Evolutionary conservation across 1,139 yeast genomes (phyloP), one percentile per base, ranked within the genome.

Genomic region (Candida albicans): DNA sequence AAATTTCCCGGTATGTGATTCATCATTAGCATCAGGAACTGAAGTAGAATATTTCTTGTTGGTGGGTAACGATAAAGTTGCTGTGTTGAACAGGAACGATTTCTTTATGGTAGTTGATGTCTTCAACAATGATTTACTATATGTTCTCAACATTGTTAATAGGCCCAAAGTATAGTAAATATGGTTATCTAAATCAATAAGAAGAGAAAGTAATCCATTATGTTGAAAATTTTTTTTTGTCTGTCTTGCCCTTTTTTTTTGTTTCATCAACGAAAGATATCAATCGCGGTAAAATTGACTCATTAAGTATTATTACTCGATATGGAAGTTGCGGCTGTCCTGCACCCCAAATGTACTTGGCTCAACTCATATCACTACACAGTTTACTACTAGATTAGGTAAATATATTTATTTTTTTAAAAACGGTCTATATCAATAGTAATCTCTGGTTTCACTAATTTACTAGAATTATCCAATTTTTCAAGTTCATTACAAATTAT

Each of bases 381-480:
- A n/a, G n/a, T n/a, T n/a, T n/a, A n/a, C n/a, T n/a, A n/a, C n/a
- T n/a, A n/a, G n/a, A n/a, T n/a, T n/a, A n/a, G n/a, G n/a, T n/a
- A n/a, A n/a, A n/a, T n/a, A n/a, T n/a, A n/a, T n/a, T n/a, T 18
- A 18, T 5, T 4, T 18, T 18, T 18, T 18, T 38, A 52, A 33
- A 46, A 50, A 52, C 84, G 64, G 47, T 77, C 77, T 33, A 84
- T 77, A 50, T 82, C 89, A 30, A 84, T 72, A 0, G 90, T 84
- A 7, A 80, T 75, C 52, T 84, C 89, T 4, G 45, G 42, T 14
- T 77, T 66, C 42, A 64, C 65, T 33, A 62, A 67, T 14, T 63
- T 62, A 50, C 55, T 48, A 41, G 63, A 50, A 49, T 61, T 44
- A 53, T 66, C 52, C 50, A 53, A 52, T 12, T 46, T 50, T 38